These are phyloP conservation scores for Handroanthus guayacan DNA, from an alignment of 257 asterid species.

Conservation along the genomic window DNA sequence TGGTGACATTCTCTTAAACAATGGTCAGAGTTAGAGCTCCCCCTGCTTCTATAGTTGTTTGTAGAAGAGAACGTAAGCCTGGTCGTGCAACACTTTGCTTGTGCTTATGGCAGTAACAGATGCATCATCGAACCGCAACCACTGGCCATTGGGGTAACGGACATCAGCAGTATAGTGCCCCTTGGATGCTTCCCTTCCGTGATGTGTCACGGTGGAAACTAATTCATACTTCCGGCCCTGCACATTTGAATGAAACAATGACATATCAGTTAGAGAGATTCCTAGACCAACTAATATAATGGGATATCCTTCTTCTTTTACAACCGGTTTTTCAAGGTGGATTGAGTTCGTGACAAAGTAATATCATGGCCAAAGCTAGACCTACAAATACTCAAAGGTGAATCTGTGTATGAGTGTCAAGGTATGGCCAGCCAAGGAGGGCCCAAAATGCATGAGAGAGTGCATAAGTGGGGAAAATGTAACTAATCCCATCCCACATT, in stretches of 20 bases:
- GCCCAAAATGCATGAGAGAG: too few relatives aligned
- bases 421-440: too few relatives aligned
- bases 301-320: too few relatives aligned
- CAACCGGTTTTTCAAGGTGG: too few relatives aligned
- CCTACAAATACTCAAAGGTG: too few relatives aligned
- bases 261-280: background rate
- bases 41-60: conserved; percentile 54
- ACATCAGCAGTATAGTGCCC: conserved; percentile 95
- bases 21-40: background rate
- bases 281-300: too few relatives aligned
- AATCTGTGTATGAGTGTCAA: too few relatives aligned
- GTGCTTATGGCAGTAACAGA: conserved; percentile 60
- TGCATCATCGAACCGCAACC: conserved; percentile 91
- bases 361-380: too few relatives aligned
- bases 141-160: conserved; percentile 59
- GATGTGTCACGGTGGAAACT: conserved; percentile 87
- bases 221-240: conserved; percentile 88
- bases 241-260: background rate
- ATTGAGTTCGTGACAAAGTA: too few relatives aligned
- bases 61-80: conserved; percentile 89
- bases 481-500: too few relatives aligned
- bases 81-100: conserved; percentile 74
- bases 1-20: background rate
- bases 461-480: too few relatives aligned
- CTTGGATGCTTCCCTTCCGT: conserved; percentile 89